Percentiles rank a stretch among this genome's conserved stretches.
These are phyloP conservation scores for Pestalotiopsis fici DNA, from an alignment of 2,329 filamentous ascomycete species.

Conservation along the genomic window DNA sequence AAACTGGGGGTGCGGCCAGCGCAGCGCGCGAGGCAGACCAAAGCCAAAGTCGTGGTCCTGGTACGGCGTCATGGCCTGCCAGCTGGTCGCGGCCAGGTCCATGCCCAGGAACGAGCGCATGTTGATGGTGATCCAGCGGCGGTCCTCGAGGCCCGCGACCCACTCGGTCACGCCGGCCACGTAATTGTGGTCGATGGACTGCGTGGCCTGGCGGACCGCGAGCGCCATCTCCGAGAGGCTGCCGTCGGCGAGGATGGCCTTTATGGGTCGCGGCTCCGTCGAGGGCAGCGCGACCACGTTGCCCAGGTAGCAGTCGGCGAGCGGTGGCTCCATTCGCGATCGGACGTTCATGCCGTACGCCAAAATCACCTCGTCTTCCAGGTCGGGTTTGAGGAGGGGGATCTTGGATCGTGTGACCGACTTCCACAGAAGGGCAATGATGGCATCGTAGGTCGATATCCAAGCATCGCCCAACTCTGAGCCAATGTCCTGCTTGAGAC, in stretches of 20 bases:
- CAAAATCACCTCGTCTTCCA: slow-evolving; percentile 11
- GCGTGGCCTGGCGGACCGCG: slow-evolving; percentile 23
- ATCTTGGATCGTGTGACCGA: slow-evolving; percentile 20
- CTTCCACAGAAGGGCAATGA: slow-evolving; percentile 25
- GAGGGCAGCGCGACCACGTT: slow-evolving; percentile 12
- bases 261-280: not conserved
- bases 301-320: slow-evolving; percentile 23
- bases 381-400: slow-evolving; percentile 17
- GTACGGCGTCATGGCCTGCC: slow-evolving; percentile 25
- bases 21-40: slow-evolving; percentile 18
- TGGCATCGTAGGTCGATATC: slow-evolving; percentile 27
- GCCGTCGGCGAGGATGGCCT: not conserved
- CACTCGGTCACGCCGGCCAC: slow-evolving; percentile 21
- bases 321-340: slow-evolving; percentile 18
- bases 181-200: slow-evolving; percentile 18
- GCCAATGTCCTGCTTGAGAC: slow-evolving; percentile 17
- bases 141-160: slow-evolving; percentile 22
- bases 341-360: slow-evolving; percentile 26
- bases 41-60: slow-evolving; percentile 30
- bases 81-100: slow-evolving; percentile 25
- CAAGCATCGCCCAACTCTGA: slow-evolving; percentile 5
- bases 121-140: slow-evolving; percentile 21
- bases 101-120: slow-evolving; percentile 24
- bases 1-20: slow-evolving; percentile 18
- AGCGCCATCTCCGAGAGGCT: slow-evolving; percentile 19